Conservation (phyloP, 2,329 filamentous ascomycete species). For the Penicillium brasilianum region DNA sequence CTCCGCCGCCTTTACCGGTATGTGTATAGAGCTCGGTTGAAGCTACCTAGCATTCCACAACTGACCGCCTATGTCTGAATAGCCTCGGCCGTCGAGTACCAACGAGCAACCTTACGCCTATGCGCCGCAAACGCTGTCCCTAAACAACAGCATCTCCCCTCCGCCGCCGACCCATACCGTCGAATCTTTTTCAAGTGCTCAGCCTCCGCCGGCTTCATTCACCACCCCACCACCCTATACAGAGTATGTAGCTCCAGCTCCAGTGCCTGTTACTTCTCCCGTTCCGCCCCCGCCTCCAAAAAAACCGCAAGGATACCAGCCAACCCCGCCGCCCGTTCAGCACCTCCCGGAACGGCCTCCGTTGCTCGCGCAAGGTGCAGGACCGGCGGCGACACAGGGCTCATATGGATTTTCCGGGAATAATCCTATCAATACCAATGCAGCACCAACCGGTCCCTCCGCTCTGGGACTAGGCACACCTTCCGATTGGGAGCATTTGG, state of each 20-base stretch:
- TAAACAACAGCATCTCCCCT: constrained; percentile 25
- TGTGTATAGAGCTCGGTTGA: constrained; percentile 17
- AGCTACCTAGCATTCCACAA: not conserved
- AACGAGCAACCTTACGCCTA: constrained; percentile 31
- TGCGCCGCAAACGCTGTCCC: constrained; percentile 25
- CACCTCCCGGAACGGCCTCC: constrained; percentile 22
- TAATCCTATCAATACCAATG: constrained; percentile 20
- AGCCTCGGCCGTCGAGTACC: constrained; percentile 47
- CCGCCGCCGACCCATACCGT: constrained; percentile 27
- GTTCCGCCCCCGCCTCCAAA: constrained; percentile 50
- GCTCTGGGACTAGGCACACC: constrained; percentile 50
- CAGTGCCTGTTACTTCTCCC: constrained; percentile 17
- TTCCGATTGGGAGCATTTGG: constrained; percentile 56
- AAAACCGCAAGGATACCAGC: constrained; percentile 46
- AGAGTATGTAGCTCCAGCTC: constrained; percentile 20
- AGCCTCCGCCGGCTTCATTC: constrained; percentile 13
- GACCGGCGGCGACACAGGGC: constrained; percentile 24
- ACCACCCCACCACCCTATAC: constrained; percentile 32
- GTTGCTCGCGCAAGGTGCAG: constrained; percentile 24
- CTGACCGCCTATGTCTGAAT: not conserved
- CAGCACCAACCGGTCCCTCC: constrained; percentile 37
- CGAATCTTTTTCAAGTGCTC: constrained; percentile 20
- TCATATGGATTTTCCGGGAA: constrained; percentile 24
- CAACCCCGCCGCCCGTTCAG: constrained; percentile 34
- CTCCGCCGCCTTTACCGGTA: constrained; percentile 47